phyloP scores from a whole-genome alignment of 768 basidiomycete genomes.

The Serendipita indica region DNA sequence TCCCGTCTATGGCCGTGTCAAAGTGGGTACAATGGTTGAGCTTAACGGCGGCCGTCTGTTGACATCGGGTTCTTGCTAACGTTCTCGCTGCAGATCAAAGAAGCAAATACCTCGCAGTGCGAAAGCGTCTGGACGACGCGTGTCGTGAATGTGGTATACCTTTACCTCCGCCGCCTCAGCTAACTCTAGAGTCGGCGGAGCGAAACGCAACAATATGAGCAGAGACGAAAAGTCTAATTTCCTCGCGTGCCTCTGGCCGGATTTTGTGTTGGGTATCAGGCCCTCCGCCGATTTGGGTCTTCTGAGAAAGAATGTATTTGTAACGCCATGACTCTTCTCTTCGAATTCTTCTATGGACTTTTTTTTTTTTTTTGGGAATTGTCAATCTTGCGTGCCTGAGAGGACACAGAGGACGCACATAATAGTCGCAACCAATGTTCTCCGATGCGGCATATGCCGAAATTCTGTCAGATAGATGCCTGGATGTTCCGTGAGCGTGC shows the following conservation, averaged over 20 bases:
- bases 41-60: neutral
- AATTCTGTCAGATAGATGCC: constrained; percentile 87
- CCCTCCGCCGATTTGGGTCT: too few species aligned
- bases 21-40: constrained; percentile 27
- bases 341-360: too few species aligned
- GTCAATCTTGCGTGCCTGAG: neutral
- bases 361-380: neutral
- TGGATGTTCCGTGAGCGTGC: constrained; percentile 14
- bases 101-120: constrained; percentile 1
- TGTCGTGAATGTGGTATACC: neutral
- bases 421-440: constrained; percentile 68
- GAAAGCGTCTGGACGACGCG: constrained; percentile 3
- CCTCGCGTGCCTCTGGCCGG: neutral
- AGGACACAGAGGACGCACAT: constrained; percentile 50
- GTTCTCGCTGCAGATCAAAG: neutral
- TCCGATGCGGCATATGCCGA: constrained; percentile 46
- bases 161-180: neutral
- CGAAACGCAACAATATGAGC: too few species aligned
- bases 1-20: constrained; percentile 58
- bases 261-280: neutral
- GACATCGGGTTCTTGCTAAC: neutral
- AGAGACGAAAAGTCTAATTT: neutral
- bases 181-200: too few species aligned
- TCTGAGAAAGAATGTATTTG: neutral
- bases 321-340: neutral